phyloP scores from a whole-genome alignment of 495 filamentous ascomycete genomes.

The Cercophora sp. region DNA sequence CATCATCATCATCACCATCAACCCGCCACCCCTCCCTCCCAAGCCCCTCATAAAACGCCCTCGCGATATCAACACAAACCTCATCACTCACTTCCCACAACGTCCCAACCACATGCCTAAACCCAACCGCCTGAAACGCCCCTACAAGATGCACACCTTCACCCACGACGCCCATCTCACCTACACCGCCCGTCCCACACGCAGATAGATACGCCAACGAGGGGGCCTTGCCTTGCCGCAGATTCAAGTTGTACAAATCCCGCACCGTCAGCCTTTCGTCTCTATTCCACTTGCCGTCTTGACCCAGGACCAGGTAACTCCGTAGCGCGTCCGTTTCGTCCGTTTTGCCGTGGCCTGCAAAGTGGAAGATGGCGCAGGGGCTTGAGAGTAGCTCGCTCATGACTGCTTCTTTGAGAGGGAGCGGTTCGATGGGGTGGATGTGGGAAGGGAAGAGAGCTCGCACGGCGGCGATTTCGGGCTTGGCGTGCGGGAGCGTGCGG shows the following conservation, averaged over 20 bases:
- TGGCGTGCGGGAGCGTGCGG: background rate
- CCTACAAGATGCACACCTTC: background rate
- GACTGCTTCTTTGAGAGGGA: background rate
- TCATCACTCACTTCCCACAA: background rate
- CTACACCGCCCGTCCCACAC: background rate
- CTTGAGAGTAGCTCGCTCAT: background rate
- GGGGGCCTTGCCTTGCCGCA: background rate
- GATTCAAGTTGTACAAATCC: background rate
- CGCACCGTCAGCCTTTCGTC: background rate
- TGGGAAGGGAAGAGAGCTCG: background rate
- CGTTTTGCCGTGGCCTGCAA: background rate
- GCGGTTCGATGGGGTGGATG: background rate
- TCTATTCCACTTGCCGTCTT: background rate
- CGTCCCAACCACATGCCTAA: conserved; percentile 1
- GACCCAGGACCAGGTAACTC: background rate
- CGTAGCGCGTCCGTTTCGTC: background rate
- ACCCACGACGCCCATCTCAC: background rate
- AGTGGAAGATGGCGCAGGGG: background rate
- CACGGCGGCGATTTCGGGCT: background rate
- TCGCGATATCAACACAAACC: background rate
- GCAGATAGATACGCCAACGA: background rate
- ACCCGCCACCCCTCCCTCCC: background rate
- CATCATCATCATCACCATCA: too few relatives aligned
- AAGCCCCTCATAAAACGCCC: background rate
- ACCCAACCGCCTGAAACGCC: background rate